Evolutionary conservation across 1,284 basidiomycete genomes (phyloP).

Genomic region (Ustilago trichophora): DNA sequence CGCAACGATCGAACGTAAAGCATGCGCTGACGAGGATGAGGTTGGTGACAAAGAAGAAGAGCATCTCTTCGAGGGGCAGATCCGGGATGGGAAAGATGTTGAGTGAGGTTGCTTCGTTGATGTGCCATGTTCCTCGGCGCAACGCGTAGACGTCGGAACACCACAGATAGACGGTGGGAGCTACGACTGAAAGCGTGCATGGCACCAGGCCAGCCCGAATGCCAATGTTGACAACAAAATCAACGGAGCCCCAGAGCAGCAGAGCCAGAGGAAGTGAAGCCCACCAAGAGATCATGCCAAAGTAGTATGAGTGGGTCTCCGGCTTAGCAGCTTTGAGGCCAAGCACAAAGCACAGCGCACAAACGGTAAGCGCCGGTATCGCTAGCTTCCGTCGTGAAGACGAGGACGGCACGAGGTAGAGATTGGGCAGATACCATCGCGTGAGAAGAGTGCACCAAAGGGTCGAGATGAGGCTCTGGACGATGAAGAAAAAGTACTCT

Average conservation of each 20-base stretch:
- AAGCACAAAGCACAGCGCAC: constrained; percentile 6
- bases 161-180: constrained; percentile 53
- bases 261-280: constrained; percentile 49
- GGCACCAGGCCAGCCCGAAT: constrained; percentile 10
- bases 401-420: constrained; percentile 20
- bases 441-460: constrained; percentile 54
- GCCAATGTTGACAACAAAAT: constrained; percentile 41
- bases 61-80: constrained; percentile 61
- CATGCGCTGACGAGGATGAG: constrained; percentile 57
- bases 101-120: constrained; percentile 53
- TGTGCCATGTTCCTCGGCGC: constrained; percentile 60
- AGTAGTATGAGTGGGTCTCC: constrained; percentile 48
- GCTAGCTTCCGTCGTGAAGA: constrained; percentile 3
- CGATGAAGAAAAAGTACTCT: constrained; percentile 62
- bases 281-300: constrained; percentile 63
- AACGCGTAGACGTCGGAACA: constrained; percentile 55
- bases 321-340: constrained; percentile 25
- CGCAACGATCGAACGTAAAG: constrained; percentile 60
- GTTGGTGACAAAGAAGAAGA: constrained; percentile 64
- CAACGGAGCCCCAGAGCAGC: constrained; percentile 49
- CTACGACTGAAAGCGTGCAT: constrained; percentile 25
- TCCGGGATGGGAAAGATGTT: constrained; percentile 58
- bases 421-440: constrained; percentile 52
- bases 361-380: constrained; percentile 3
- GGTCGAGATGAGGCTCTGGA: constrained; percentile 58